These are phyloP conservation scores for Physcia stellaris DNA, from an alignment of 495 filamentous ascomycete genomes.

Conservation along the genomic window DNA sequence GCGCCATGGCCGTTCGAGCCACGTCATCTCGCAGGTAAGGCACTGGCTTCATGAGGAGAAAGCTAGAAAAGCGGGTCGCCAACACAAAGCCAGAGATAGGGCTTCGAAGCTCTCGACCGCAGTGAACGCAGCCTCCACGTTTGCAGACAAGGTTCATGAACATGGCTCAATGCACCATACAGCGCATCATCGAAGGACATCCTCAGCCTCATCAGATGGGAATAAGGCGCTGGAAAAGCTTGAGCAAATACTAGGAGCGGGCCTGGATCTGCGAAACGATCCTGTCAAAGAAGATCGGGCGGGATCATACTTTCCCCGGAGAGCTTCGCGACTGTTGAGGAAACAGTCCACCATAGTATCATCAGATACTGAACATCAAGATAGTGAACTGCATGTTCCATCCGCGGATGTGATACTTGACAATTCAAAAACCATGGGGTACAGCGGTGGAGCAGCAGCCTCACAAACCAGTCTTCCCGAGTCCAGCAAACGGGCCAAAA, in stretches of 20 bases:
- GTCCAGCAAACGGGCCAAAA: constrained; percentile 30
- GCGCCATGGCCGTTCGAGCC: constrained; percentile 29
- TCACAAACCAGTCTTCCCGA: constrained; percentile 24
- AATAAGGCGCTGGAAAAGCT: constrained; percentile 51
- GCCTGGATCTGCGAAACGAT: constrained; percentile 24
- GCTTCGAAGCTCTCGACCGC: constrained; percentile 13
- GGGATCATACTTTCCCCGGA: constrained; percentile 24
- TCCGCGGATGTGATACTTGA: constrained; percentile 69
- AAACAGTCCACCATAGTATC: constrained; percentile 27
- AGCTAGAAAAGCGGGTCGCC: constrained; percentile 41
- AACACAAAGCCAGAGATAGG: constrained; percentile 20
- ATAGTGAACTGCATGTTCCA: constrained; percentile 58
- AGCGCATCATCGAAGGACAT: constrained; percentile 15
- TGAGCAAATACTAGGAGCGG: constrained; percentile 51
- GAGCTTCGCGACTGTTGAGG: constrained; percentile 27
- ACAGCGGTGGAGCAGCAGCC: constrained; percentile 45
- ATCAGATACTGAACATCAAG: constrained; percentile 71
- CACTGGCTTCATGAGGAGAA: constrained; percentile 75
- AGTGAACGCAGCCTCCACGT: constrained; percentile 16
- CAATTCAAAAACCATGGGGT: constrained; percentile 76
- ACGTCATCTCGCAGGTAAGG: constrained; percentile 54
- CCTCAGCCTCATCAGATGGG: constrained; percentile 39
- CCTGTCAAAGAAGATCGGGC: constrained; percentile 17
- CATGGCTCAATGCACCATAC: constrained; percentile 11
- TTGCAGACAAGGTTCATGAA: constrained; percentile 19